Evolutionary conservation across 768 basidiomycete genomes (phyloP).

Genomic region (Russula ochroleuca): DNA sequence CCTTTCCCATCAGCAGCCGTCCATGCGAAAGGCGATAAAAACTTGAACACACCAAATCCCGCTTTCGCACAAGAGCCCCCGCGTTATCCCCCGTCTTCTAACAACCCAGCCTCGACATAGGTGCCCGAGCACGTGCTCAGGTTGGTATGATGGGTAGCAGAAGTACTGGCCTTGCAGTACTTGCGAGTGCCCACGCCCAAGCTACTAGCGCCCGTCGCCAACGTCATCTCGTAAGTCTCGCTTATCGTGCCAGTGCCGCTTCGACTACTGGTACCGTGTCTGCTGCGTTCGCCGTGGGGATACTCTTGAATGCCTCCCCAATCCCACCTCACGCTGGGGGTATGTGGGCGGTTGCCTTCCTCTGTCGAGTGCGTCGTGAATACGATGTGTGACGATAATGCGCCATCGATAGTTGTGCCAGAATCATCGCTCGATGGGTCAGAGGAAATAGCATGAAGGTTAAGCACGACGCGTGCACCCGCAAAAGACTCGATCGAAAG

Average conservation of each 20-base stretch:
- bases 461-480: conserved; percentile 17
- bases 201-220: not conserved
- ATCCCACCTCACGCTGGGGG: conserved; percentile 14
- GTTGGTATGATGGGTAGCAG: not conserved
- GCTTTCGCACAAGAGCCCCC: not conserved
- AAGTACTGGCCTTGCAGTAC: not conserved
- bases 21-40: not conserved
- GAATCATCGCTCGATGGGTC: not conserved
- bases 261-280: not conserved
- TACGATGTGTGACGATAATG: conserved; percentile 16
- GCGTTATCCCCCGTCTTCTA: not conserved
- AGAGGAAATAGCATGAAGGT: conserved; percentile 16
- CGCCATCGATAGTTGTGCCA: not conserved
- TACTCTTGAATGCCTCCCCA: conserved; percentile 14
- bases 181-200: not conserved
- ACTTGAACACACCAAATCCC: not conserved
- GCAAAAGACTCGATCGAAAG: conserved; percentile 21
- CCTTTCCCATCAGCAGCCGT: not conserved
- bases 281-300: not conserved
- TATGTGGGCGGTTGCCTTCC: not conserved
- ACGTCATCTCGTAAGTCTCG: conserved; percentile 20
- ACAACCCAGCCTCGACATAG: not conserved
- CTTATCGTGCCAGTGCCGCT: not conserved
- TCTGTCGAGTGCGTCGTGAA: conserved; percentile 7
- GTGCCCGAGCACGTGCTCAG: conserved; percentile 1